phyloP scores from a whole-genome alignment of 2,329 filamentous ascomycete genomes.

The Aschersonia sp. region DNA sequence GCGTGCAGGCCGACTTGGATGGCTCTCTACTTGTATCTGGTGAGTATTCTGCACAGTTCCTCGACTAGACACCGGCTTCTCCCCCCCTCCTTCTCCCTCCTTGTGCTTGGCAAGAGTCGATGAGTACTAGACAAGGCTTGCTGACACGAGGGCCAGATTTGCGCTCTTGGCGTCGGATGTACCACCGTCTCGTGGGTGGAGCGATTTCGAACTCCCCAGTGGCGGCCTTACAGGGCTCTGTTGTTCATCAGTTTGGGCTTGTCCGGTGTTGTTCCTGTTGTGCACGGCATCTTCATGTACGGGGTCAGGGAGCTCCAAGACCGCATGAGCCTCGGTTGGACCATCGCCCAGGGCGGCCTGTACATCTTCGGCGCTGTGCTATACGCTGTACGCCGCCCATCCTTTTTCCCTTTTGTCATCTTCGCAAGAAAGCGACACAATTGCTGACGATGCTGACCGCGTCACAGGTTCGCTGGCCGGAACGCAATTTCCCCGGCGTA shows the following conservation, averaged over 20 bases:
- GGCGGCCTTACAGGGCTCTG: slow-evolving; percentile 69
- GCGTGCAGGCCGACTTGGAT: slow-evolving; percentile 54
- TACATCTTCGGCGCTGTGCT: slow-evolving; percentile 79
- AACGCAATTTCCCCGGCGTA: slow-evolving; percentile 58
- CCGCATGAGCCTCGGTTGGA: slow-evolving; percentile 68
- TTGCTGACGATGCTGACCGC: not conserved
- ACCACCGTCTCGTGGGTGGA: slow-evolving; percentile 65
- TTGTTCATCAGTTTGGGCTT: slow-evolving; percentile 86
- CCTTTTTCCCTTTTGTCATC: not conserved
- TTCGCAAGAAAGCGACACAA: not conserved
- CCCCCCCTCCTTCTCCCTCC: not conserved
- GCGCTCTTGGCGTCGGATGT: slow-evolving; percentile 61
- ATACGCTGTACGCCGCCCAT: slow-evolving; percentile 54
- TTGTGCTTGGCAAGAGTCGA: not conserved
- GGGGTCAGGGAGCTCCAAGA: slow-evolving; percentile 51
- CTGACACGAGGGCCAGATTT: slow-evolving; percentile 43
- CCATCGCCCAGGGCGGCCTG: slow-evolving; percentile 64
- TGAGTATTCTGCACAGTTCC: slow-evolving; percentile 23
- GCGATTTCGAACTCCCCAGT: slow-evolving; percentile 68
- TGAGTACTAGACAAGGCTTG: not conserved
- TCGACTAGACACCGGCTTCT: not conserved
- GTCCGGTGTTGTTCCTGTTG: slow-evolving; percentile 68
- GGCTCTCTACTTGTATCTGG: slow-evolving; percentile 60
- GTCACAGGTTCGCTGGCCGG: slow-evolving; percentile 59
- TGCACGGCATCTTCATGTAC: slow-evolving; percentile 59